These are phyloP conservation scores for Plasmodium adleri DNA, from an alignment of 169 alveolate species.

Conservation along the genomic window DNA sequence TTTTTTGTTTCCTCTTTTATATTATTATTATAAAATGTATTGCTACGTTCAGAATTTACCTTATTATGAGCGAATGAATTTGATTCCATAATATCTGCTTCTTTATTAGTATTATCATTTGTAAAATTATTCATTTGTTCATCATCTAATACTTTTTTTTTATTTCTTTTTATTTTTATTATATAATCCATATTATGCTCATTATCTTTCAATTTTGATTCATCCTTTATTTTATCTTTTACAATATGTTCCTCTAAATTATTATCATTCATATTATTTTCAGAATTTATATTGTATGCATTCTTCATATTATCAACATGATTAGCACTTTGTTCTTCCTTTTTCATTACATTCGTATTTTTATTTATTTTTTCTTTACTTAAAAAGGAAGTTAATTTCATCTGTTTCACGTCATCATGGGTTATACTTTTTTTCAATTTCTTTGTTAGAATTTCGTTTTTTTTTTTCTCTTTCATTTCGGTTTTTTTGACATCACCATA, in stretches of 20 bases:
- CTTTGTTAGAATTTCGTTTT: conserved; percentile 23
- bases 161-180: conserved; percentile 38
- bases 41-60: neutral
- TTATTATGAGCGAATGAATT: too few species aligned
- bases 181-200: too few species aligned
- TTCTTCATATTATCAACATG: too few species aligned
- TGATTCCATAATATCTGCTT: too few species aligned
- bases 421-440: conserved; percentile 48
- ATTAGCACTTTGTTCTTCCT: conserved; percentile 1
- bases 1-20: conserved; percentile 2
- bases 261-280: neutral
- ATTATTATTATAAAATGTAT: neutral
- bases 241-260: neutral
- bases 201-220: neutral
- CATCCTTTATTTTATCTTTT: conserved; percentile 1
- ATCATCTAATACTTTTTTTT: conserved; percentile 58
- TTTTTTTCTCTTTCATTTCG: conserved; percentile 20
- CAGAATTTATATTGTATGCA: too few species aligned
- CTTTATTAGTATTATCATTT: neutral
- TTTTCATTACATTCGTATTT: conserved; percentile 3
- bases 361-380: conserved; percentile 56
- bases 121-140: conserved; percentile 16
- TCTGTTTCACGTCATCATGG: conserved; percentile 32
- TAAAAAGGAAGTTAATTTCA: conserved; percentile 59
- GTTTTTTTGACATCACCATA: conserved; percentile 5